Conservation (phyloP, 768 basidiomycete species). For the Atractiella rhizophila region DNA sequence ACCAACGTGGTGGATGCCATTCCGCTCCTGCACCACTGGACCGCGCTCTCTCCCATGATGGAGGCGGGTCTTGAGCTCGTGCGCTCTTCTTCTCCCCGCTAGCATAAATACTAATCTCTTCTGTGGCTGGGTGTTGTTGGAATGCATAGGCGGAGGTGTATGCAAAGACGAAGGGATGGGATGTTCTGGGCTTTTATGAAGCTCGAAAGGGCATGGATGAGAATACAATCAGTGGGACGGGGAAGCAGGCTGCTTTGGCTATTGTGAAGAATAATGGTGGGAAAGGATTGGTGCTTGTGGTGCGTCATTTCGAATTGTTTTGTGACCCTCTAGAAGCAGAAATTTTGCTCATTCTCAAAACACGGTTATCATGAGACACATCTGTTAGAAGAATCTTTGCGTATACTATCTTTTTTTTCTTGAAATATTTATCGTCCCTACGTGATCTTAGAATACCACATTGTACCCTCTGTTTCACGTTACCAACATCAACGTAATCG, state of each 20-base stretch:
- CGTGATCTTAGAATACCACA: too few species aligned
- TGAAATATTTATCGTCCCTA: too few species aligned
- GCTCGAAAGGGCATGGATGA: slow-evolving; percentile 34
- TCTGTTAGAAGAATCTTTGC: too few species aligned
- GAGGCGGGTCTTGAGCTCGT: slow-evolving; percentile 31
- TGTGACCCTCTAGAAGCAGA: too few species aligned
- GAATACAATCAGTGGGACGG: too few species aligned
- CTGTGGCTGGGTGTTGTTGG: background rate
- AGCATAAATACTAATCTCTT: background rate
- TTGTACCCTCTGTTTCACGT: background rate
- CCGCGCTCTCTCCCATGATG: slow-evolving; percentile 59
- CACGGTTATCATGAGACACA: too few species aligned
- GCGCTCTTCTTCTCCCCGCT: background rate
- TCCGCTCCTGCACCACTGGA: slow-evolving; percentile 65
- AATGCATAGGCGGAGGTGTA: slow-evolving; percentile 14
- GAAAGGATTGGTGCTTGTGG: slow-evolving; percentile 44
- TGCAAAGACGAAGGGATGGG: slow-evolving; percentile 3
- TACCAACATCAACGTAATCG: background rate
- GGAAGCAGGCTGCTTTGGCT: too few species aligned
- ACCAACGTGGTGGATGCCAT: slow-evolving; percentile 31
- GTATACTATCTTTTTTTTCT: too few species aligned
- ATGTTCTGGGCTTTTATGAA: slow-evolving; percentile 16
- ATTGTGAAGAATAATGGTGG: slow-evolving; percentile 32
- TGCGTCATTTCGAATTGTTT: slow-evolving; percentile 28
- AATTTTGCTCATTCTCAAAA: too few species aligned